phyloP scores from a whole-genome alignment of 1,139 yeast genomes.

The Kluyveromyces sp. region DNA sequence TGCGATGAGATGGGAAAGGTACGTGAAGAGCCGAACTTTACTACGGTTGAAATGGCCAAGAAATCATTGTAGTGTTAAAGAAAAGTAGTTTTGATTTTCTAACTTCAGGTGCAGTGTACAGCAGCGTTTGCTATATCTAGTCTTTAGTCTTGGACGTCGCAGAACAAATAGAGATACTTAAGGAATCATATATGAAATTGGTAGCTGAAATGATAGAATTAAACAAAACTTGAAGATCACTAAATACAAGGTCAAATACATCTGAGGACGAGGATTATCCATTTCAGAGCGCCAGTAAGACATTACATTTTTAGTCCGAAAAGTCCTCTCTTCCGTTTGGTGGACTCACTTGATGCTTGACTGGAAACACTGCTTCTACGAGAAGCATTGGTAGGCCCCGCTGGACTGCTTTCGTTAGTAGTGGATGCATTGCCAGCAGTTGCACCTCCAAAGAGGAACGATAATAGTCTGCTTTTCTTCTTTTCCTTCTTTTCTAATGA shows the following conservation, averaged over 20 bases:
- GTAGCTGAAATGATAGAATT: too few relatives aligned
- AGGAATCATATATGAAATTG: too few relatives aligned
- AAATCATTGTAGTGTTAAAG: too few relatives aligned
- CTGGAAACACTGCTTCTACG: conserved; percentile 3
- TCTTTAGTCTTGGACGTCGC: background rate
- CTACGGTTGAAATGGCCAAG: too few relatives aligned
- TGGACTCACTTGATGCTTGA: conserved; percentile 3
- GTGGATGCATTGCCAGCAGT: background rate
- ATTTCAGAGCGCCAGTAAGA: background rate
- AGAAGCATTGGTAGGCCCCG: background rate
- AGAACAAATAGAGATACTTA: too few relatives aligned
- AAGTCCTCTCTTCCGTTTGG: background rate
- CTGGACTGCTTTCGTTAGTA: background rate
- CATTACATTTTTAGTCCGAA: conserved; percentile 1
- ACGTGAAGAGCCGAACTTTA: too few relatives aligned
- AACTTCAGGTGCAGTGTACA: too few relatives aligned
- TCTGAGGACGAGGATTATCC: background rate
- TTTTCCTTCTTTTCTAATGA: conserved; percentile 4
- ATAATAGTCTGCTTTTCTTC: conserved; percentile 1
- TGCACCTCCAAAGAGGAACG: conserved; percentile 3
- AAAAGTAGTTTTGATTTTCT: too few relatives aligned
- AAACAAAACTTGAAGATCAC: background rate
- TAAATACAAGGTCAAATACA: background rate
- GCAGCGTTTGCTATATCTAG: too few relatives aligned
- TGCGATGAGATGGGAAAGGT: too few relatives aligned